Evolutionary conservation across 495 filamentous ascomycete species (phyloP).

Genomic region (Hyaloscypha hepaticicola): DNA sequence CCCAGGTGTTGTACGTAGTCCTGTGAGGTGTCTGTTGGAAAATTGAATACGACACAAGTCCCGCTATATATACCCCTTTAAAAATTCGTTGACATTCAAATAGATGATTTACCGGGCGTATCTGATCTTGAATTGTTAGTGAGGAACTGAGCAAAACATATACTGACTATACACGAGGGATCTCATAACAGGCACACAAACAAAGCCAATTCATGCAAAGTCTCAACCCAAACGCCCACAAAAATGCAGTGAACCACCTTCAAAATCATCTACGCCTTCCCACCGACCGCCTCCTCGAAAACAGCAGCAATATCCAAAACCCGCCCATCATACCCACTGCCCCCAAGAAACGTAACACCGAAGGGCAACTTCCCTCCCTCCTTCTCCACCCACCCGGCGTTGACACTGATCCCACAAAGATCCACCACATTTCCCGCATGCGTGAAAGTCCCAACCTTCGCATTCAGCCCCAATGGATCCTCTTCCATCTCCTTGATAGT

Average conservation of each 20-base stretch:
- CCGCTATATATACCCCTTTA: too few relatives aligned
- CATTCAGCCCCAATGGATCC: conserved; percentile 57
- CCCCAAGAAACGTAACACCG: conserved; percentile 60
- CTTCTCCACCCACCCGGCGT: conserved; percentile 44
- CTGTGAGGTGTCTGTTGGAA: too few relatives aligned
- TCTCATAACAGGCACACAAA: neutral
- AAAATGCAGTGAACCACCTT: neutral
- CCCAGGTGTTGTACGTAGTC: too few relatives aligned
- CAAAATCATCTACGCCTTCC: conserved; percentile 4
- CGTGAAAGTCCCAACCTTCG: conserved; percentile 57
- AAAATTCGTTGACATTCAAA: too few relatives aligned
- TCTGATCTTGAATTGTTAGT: too few relatives aligned
- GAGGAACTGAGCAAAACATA: too few relatives aligned
- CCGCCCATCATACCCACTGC: conserved; percentile 54
- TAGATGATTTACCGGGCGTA: too few relatives aligned
- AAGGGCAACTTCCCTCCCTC: conserved; percentile 51
- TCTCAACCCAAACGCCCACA: neutral
- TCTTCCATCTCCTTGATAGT: conserved; percentile 55
- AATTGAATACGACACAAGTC: too few relatives aligned
- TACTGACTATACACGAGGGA: neutral
- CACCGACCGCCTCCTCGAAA: conserved; percentile 44
- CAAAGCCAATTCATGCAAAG: neutral
- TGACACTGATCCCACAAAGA: conserved; percentile 59
- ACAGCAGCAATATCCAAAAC: conserved; percentile 53
- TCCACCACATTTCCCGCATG: conserved; percentile 67